Conservation (phyloP, 2,329 filamentous ascomycete species). For the Coniosporium tulheliwenetii region DNA sequence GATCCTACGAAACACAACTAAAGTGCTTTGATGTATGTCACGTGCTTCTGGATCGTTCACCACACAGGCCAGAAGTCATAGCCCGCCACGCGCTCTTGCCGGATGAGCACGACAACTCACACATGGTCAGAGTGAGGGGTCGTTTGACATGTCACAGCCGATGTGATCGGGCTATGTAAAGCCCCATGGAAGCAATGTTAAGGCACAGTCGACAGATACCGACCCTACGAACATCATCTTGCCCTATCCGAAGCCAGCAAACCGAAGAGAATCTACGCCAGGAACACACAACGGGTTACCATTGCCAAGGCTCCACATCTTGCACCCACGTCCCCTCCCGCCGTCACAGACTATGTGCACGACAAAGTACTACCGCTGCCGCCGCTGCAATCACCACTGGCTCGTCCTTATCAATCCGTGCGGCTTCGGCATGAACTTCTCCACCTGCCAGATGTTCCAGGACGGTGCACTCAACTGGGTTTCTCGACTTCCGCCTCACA, state of each 20-base stretch:
- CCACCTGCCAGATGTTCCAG: constrained; percentile 22
- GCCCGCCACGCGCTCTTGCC: background rate
- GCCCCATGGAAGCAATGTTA: background rate
- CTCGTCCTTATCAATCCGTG: constrained; percentile 30
- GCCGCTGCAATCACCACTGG: constrained; percentile 32
- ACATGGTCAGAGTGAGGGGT: background rate
- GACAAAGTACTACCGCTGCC: constrained; percentile 27
- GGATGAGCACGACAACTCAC: background rate
- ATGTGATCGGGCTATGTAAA: background rate
- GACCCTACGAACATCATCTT: background rate
- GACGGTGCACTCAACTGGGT: constrained; percentile 1
- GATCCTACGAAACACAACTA: constrained; percentile 10
- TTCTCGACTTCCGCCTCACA: background rate
- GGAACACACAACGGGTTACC: too few relatives aligned
- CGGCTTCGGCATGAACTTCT: constrained; percentile 20
- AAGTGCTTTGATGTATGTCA: background rate
- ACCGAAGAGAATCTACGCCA: too few relatives aligned
- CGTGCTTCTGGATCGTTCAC: background rate
- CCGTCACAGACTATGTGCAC: constrained; percentile 27
- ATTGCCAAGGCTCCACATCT: too few relatives aligned
- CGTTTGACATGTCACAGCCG: background rate
- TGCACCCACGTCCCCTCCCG: background rate
- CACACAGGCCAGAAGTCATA: background rate
- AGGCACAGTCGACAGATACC: background rate
- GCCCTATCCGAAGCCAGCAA: too few relatives aligned